These are phyloP conservation scores for Crucihimalaya himalaica DNA, from an alignment of 345 rosid species.

Conservation along the genomic window DNA sequence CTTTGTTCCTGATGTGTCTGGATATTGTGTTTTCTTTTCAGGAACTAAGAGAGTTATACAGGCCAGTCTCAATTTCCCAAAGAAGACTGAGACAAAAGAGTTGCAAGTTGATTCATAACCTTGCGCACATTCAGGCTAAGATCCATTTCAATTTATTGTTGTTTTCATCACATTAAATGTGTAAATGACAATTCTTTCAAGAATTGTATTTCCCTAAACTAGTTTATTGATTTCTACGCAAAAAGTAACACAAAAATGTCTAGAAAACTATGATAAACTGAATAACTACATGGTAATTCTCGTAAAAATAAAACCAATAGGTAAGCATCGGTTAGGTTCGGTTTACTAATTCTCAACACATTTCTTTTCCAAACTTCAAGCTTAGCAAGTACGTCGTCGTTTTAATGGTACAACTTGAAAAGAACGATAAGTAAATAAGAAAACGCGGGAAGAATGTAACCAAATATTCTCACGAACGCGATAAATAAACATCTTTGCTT, in stretches of 20 bases:
- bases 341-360: neutral
- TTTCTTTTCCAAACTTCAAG: neutral
- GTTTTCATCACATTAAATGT: conserved; percentile 1
- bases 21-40: conserved; percentile 29
- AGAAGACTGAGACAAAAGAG: conserved; percentile 45
- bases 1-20: conserved; percentile 17
- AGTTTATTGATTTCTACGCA: neutral
- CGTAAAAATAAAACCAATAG: neutral
- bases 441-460: conserved; percentile 23
- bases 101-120: conserved; percentile 45
- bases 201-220: neutral
- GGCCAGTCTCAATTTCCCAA: conserved; percentile 56
- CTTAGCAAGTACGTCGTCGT: neutral
- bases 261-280: neutral
- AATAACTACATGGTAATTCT: neutral
- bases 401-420: neutral
- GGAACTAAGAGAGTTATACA: conserved; percentile 68
- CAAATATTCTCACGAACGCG: neutral
- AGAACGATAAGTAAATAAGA: neutral
- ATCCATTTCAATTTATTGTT: conserved; percentile 3
- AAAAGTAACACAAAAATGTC: neutral
- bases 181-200: conserved; percentile 10
- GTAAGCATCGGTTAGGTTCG: neutral
- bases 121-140: neutral
- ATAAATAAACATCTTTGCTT: neutral